Base-by-base conservation (phyloP, 2,329 filamentous ascomycete genomes). In the Monilinia fructigena region DNA sequence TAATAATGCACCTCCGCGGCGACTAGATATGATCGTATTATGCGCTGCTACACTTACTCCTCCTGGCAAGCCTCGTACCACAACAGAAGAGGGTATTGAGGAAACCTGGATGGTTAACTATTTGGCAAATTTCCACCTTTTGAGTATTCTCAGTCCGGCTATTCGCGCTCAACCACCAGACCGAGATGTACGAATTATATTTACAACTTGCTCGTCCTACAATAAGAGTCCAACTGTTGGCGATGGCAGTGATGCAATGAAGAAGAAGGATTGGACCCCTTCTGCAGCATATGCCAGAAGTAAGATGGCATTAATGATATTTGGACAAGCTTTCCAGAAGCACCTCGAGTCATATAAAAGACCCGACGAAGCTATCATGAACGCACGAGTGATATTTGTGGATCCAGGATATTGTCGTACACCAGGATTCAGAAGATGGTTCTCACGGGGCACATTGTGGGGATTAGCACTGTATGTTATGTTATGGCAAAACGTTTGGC, bases 21-120 rank as follows among this genome's bases (percentile, higher is more conserved):
- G 96, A 58, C 81, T 99, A 8, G 95, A 99, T 77, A 93, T 94
- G 87, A 81, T 99, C 56, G 85, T 99, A 26, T 83, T 99, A 23
- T 97, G 93, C 77, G 95, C 89, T 12, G 90, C 90, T 55, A 89
- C 89, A 0, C 81, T 93, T 71, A 91, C 89, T 5, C 89, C 92
- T 2, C 85, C 84, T 14, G 90, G 88, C 1, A 82, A 84, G 6
- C 79, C 81, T 70, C 81, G 85, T 38, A 80, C 78, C 1, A 80
- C 85, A 70, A 96, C 93, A 0, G 79, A 82, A 7, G 93, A 97
- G 74, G 93, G 92, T 0, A 80, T 98, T 18, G 94, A 98, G 76
- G 85, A 89, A 71, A 94, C 90, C 68, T 98, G 93, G 93, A 92
- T 93, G 80, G 83, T 98, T 73, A 99, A 99, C 76, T 99, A 93